Evolutionary conservation across 73 alveolate species (phyloP), one percentile per base, ranked within the genome.

Genomic region (Tetrahymena elliotti): DNA sequence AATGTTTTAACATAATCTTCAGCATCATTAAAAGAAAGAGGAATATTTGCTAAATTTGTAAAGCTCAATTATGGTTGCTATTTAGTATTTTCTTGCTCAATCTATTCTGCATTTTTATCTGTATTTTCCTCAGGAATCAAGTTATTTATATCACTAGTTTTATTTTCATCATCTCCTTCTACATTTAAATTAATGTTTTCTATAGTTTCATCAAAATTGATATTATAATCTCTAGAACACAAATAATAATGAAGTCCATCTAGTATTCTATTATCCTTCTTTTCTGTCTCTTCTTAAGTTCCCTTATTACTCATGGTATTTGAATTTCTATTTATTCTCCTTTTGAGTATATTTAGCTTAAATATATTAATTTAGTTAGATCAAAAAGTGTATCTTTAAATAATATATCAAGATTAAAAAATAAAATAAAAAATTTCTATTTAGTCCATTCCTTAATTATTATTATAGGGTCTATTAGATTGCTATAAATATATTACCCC

Each of bases 1-100:
- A 94, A 94, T 68, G 93, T 92, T 33, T 84, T 94, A 47, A 68
- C 83, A 92, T 94, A 94, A 36, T 94, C 96, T 33, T 52, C 39
- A 4, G 83, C 95, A 88, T 94, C 96, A 6, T 53, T 52, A 94
- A 94, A 94, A 38, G 54, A n/a, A 20, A 84, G 20, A 6, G 96
- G 96, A 24, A 94, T 68, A n/a, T 27, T 68, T 27, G 88, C 88
- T n/a, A 68, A 68, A 68, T 68, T 68, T 27, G 88, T 68, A 68
- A 27, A 68, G n/a, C 38, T 68, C 36, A 31, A 11, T 11, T 27
- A 6, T 18, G 88, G 88, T 31, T 68, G 6, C 36, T 68, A 68
- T 68, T n/a, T 22, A 27, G 22, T 11, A 27, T n/a, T 68, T 68
- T 9, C 24, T 68, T 31, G 13, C 6, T 68, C 88, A 24, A 18